Evolutionary conservation across 176 grass and related monocot species (phyloP), one percentile per base, ranked within the genome.

Genomic region (Secale cereale): DNA sequence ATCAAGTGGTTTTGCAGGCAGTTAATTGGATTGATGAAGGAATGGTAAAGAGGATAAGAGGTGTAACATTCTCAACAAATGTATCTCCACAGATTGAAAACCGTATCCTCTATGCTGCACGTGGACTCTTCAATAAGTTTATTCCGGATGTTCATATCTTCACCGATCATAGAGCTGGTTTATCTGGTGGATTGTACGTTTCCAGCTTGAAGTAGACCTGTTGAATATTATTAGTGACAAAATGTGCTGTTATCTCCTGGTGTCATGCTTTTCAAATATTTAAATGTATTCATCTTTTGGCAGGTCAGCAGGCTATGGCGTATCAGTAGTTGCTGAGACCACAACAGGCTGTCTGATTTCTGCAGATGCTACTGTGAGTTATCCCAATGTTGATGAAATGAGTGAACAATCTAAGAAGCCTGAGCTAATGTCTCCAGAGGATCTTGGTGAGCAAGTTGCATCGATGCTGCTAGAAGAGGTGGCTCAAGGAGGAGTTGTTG

Each of bases 21-120:
- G 65, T 86, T 25, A 82, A 92, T 77, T 98, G 93, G 96, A 77
- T 87, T 45, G 96, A 98, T 46, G 91, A 98, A 86, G 93, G 96
- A 68, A 94, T 95, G 96, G 87, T 98, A 25, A 95, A 95, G 82
- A 95, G 91, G 84, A 98, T 98, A 85, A 93, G 96, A 80, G 96
- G 96, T 40, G 78, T 95, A 54, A 87, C 96, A 70, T 95, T 98
- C 69, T 91, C 96, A 22, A 98, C 89, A 26, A 81, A 72, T 70
- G 93, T 98, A 45, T 92, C 96, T 32, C 85, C 93, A 27, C 89
- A 98, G 76, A 88, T 94, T 77, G 83, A 86, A 68, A 91, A 79
- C 66, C 91, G 87, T 60, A 95, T 98, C 81, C 85, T 95, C 61
- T 95, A 90, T 81, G 77, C 89, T 74, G 89, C 93, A 45, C 96